Percentiles rank a stretch among this genome's conserved stretches.
These are phyloP conservation scores for Biscutella laevigata DNA, from an alignment of 441 rosid species.

Conservation along the genomic window DNA sequence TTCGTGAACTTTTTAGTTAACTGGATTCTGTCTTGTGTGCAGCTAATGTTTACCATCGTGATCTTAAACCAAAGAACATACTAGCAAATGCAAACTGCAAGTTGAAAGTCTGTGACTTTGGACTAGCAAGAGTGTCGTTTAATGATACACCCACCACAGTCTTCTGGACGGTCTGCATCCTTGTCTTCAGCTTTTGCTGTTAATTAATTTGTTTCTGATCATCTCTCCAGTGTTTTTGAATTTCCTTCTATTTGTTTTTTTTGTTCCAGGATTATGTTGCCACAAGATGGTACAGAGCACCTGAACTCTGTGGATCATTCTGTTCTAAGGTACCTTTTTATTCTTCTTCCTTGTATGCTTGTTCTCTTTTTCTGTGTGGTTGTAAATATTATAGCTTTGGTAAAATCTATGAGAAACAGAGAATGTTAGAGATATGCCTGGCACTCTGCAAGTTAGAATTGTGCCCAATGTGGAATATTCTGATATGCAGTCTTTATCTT, in stretches of 20 bases:
- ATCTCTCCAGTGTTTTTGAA: conserved; percentile 7
- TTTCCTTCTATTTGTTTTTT: conserved; percentile 3
- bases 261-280: conserved; percentile 84
- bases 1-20: background rate
- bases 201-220: background rate
- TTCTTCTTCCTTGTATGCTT: background rate
- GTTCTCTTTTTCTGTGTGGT: background rate
- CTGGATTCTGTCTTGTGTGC: conserved; percentile 26
- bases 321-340: conserved; percentile 70
- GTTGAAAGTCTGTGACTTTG: conserved; percentile 94
- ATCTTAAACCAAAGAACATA: conserved; percentile 96
- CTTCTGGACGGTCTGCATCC: conserved; percentile 78
- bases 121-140: conserved; percentile 88
- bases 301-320: conserved; percentile 96
- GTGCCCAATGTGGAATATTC: conserved; percentile 17
- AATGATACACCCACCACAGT: conserved; percentile 87
- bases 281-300: conserved; percentile 99
- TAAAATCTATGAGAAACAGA: background rate
- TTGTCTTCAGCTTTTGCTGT: background rate
- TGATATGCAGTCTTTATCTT: conserved; percentile 15
- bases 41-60: conserved; percentile 98
- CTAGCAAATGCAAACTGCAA: conserved; percentile 98
- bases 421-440: background rate
- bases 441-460: conserved; percentile 2
- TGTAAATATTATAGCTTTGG: background rate